Base-by-base conservation (phyloP, 305 asterid genomes). In the Ruellia speciosa region DNA sequence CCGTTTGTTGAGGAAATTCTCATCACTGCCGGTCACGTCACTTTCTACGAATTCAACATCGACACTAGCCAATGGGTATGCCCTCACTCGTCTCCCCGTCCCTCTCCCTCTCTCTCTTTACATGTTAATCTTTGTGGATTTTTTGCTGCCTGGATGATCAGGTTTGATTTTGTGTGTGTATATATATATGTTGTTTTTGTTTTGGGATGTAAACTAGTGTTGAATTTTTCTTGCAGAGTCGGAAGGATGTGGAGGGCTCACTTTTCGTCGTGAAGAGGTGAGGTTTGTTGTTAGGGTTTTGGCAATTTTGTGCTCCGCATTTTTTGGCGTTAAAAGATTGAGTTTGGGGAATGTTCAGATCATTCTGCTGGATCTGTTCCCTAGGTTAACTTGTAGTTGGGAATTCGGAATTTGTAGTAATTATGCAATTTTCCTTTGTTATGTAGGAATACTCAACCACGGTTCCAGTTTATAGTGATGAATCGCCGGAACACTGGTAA, bases 401-500 rank as follows among this genome's bases (percentile, higher is more conserved):
- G 59, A 47, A 13, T 57, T 57, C 54, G 56, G 43, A 49, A 20
- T 16, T 31, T 18, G 12, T 28, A 54, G 24, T 17, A 50, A 18
- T 54, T 56, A 4, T 62, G 53, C 59, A 53, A 37, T 37, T 49
- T 41, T 62, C 56, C 15, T 58, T 33, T 58, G 48, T 34, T 20
- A 80, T 75, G 54, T 92, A 89, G 97, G 88, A 85, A 76, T 63
- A 65, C 86, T 49, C 83, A 77, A 58, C 96, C 97, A 17, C 81
- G 82, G 56, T 89, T 82, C 66, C 97, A 86, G 71, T 86, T 89
- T 69, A 82, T 86, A 61, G 97, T 89, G 10, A 84, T 89, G 96
- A 89, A 89, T 81, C 79, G 88, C 47, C 72, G 84, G 55, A 82
- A 75, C 60, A 78, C 85, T 64, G 97, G 97, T 86, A 57, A 57